Base-by-base conservation (phyloP, 495 filamentous ascomycete species). In the Penicillium ucsense region DNA sequence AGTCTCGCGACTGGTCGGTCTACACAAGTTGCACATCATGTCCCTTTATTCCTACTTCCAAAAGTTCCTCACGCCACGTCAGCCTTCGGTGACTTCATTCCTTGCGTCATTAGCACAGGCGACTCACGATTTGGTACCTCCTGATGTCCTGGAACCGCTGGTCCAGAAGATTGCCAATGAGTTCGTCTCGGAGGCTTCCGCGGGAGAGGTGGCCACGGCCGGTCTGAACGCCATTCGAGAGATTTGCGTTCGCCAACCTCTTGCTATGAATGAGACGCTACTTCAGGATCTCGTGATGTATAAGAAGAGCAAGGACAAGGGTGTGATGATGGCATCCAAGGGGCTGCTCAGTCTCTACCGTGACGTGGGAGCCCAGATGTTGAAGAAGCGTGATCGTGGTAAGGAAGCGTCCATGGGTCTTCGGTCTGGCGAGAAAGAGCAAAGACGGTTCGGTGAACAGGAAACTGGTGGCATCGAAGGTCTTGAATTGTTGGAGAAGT, bases 251-350 rank as follows among this genome's bases (percentile, higher is more conserved):
- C 75, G 92, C 45, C 91, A 97, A 57, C 92, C 94, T 20, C 70
- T 97, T 20, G 92, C 90, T 11, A 97, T 99, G 85, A 88, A 86
- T 52, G 86, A 94, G 50, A 94, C 91, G 0, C 73, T 97, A 8
- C 72, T 99, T n/a, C 92, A 97, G 63, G 92, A 98, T 71, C 68
- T 99, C 33, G 88, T 96, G 9, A 82, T 89, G 79, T 99, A 99
- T 66, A 79, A 89, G 48, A 94, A 91, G 69, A 92, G 86, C 61
- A 97, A 97, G 59, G 94, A 99, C 60, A 97, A 97, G 67, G 89
- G 89, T 49, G 88, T 94, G 8, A 85, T 94, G 75, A 97, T 99
- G 91, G 94, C 91, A 10, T 88, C 89, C 8, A 86, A 89, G 57
- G 90, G 89, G 46, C 70, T 99, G 9, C 78, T 97, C 42, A 84